Conservation (phyloP, 1,284 basidiomycete species). For the Fomitiporia mediterranea region DNA sequence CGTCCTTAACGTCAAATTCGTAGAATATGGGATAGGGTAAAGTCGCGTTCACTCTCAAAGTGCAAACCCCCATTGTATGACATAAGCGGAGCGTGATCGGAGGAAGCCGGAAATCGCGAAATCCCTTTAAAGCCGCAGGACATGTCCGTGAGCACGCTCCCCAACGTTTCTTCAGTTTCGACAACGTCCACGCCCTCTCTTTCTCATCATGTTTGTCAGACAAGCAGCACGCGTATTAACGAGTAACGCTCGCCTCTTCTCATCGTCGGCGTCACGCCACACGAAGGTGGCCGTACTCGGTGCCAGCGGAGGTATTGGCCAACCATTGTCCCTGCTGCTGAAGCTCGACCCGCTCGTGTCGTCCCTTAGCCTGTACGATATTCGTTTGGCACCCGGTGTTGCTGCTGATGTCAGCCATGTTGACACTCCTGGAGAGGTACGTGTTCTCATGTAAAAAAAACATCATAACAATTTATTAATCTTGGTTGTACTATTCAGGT, state of each 20-base stretch:
- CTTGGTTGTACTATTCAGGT: constrained; percentile 43
- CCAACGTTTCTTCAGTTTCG: not conserved
- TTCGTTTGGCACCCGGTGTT: constrained; percentile 89
- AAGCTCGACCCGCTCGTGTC: constrained; percentile 84
- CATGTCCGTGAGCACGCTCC: not conserved
- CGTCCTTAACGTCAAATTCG: too few species aligned
- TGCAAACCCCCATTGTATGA: too few species aligned
- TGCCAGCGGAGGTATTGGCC: constrained; percentile 90
- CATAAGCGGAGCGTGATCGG: not conserved
- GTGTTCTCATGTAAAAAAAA: constrained; percentile 24
- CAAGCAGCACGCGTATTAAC: constrained; percentile 46
- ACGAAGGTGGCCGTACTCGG: constrained; percentile 89
- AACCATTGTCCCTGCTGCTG: constrained; percentile 84
- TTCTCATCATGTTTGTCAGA: constrained; percentile 49
- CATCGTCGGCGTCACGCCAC: constrained; percentile 66
- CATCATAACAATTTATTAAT: constrained; percentile 15
- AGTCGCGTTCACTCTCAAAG: too few species aligned
- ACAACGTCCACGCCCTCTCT: not conserved
- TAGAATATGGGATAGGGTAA: too few species aligned
- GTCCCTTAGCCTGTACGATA: constrained; percentile 81
- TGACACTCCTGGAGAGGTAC: constrained; percentile 81
- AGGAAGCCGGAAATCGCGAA: not conserved
- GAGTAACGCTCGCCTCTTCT: constrained; percentile 63
- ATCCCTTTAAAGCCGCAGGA: not conserved
- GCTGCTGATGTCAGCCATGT: constrained; percentile 93